Conservation (phyloP, 768 basidiomycete genomes). For the Kondoa malvinella region DNA sequence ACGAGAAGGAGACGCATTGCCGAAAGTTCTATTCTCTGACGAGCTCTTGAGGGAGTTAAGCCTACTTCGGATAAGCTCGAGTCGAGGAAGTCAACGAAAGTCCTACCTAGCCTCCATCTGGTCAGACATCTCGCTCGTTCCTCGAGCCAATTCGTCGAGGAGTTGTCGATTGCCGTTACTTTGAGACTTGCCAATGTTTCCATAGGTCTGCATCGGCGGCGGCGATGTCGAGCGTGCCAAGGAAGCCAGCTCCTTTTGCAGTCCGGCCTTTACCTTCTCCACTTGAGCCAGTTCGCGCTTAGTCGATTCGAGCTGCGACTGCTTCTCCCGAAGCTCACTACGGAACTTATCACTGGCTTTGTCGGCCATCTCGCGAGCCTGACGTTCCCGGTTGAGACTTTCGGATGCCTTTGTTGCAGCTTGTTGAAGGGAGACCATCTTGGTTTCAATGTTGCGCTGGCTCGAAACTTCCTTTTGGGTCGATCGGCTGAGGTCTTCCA, state of each 20-base stretch:
- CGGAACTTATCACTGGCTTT: neutral
- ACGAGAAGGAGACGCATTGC: neutral
- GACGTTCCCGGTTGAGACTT: conserved; percentile 21
- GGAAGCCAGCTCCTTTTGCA: neutral
- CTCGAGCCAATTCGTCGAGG: conserved; percentile 2
- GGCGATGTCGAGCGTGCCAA: neutral
- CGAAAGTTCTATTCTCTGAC: neutral
- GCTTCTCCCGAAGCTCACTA: neutral
- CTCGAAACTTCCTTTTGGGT: conserved; percentile 12
- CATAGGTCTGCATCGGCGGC: conserved; percentile 4
- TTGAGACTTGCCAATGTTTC: conserved; percentile 3
- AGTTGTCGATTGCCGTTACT: neutral
- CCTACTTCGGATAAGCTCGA: neutral
- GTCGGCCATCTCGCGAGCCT: conserved; percentile 26
- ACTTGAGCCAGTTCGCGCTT: neutral
- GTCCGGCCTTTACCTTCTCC: neutral
- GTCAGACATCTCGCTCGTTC: neutral
- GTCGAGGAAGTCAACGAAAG: neutral
- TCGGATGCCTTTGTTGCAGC: conserved; percentile 29
- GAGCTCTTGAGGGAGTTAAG: neutral
- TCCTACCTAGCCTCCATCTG: neutral
- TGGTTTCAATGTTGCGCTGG: conserved; percentile 19
- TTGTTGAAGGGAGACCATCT: conserved; percentile 29
- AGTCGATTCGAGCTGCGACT: neutral
- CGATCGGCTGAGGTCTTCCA: conserved; percentile 61